Evolutionary conservation across 345 rosid species (phyloP), one percentile per base, ranked within the genome.

Genomic region (Pugionium dolabratum): DNA sequence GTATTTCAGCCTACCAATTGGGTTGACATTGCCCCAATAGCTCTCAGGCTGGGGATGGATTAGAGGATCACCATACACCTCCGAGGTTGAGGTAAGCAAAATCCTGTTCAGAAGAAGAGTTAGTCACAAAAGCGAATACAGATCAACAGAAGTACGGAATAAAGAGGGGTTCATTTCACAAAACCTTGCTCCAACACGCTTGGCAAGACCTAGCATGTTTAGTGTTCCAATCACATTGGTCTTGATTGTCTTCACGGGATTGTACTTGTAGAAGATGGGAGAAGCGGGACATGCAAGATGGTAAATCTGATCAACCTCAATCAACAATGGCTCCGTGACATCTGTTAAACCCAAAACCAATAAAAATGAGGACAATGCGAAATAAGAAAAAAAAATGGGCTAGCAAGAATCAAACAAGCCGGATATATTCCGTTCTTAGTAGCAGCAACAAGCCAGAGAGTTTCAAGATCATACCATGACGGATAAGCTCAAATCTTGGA

Each of bases 241-340:
- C 84, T 90, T 94, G 51, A 94, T 90, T 10, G 97, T 90, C 96
- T 93, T 93, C 30, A 93, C 97, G n/a, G 98, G 97, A 75, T 88
- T 90, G 76, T 93, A 81, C 77, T 93, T 90, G 62, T 92, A 92
- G 72, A 92, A 92, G 42, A 92, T 92, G 36, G 98, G 97, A 74
- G 98, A 89, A 72, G 98, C 98, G 47, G 97, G 98, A 69, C 98
- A 93, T 46, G 98, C 98, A 45, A 93, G 97, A 77, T 93, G 98
- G 84, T 93, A 90, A 71, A 93, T 93, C 81, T 76, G 92, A 77
- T 90, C 97, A 41, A 93, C 98, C 79, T 93, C 98, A 32, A 93
- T 62, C 83, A 86, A 70, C 69, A 93, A 73, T 48, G 97, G 84
- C 74, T 85, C 97, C 0, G 98, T 90, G 52, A 90, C 90, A 86